Base-by-base conservation (phyloP, 2,329 filamentous ascomycete species). In the Aspergillus aculeatus region DNA sequence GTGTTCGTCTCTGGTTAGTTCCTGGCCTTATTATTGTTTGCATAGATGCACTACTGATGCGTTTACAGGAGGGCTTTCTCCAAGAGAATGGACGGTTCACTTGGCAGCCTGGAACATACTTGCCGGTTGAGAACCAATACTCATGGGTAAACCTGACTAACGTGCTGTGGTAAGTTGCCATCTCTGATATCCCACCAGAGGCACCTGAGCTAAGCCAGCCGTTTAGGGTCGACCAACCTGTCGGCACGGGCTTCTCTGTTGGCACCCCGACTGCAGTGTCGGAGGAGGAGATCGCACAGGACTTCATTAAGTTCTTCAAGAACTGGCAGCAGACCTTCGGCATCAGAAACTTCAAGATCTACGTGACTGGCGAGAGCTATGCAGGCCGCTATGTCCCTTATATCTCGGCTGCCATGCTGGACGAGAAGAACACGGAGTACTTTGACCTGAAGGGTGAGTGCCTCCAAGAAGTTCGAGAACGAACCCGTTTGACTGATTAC, bases 301-400 rank as follows among this genome's bases (percentile, higher is more conserved):
- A 94, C 64, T 92, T 94, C 72, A 77, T 90, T 21, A 89, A 89
- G 53, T 95, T 92, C 77, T 92, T 88, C 82, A 87, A 88, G 77
- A 91, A 91, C 76, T 92, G 92, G 66, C 77, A 91, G 59, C 79
- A 90, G 47, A 86, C 85, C 0, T 92, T 92, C 66, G 81, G 78
- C 14, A 81, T 91, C 66, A 83, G 89, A 41, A 83, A 84, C 29
- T 86, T 84, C 69, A 90, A 89, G 66, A 84, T 92, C 24, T 95
- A 89, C 73, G 84, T 95, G 56, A 83, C 89, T 0, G 91, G 89
- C 6, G 89, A 91, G 73, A 88, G 83, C 0, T 92, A 90, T 68
- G 89, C 85, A 1, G 89, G 89, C n/a, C 76, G 80, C 64, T 89
- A 87, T 67, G 85, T 89, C 1, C 88, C 89, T 0, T 92, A 91